These are phyloP conservation scores for Tilletia walkeri DNA, from an alignment of 1,284 basidiomycete genomes.

Conservation along the genomic window DNA sequence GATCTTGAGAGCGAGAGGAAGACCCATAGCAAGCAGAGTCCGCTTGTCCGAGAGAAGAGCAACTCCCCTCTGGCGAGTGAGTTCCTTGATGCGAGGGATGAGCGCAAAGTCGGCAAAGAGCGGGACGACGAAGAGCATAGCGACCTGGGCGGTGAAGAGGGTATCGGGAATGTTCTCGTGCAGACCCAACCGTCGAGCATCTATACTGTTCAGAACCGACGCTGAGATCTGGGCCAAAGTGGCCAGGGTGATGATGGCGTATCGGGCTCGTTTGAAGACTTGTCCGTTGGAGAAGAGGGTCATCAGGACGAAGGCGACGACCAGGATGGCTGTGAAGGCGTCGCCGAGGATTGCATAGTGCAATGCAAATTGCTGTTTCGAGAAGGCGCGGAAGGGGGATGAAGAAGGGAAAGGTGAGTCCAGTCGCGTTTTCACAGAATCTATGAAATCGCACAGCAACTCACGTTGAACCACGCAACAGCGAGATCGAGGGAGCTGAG, in stretches of 20 bases:
- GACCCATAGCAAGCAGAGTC: neutral
- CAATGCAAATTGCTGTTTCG: neutral
- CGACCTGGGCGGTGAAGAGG: slow-evolving; percentile 10
- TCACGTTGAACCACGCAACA: slow-evolving; percentile 13
- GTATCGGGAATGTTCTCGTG: slow-evolving; percentile 1
- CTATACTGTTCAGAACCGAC: slow-evolving; percentile 5
- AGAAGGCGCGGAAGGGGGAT: neutral
- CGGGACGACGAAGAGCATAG: slow-evolving; percentile 12
- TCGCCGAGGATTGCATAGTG: neutral
- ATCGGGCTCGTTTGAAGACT: neutral
- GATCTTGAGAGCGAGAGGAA: neutral
- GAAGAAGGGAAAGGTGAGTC: no score
- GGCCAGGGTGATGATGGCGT: neutral
- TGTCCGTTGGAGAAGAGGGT: neutral
- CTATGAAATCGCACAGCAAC: neutral
- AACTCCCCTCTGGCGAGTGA: neutral
- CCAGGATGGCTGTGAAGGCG: neutral
- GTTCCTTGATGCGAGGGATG: neutral
- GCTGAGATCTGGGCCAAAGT: neutral
- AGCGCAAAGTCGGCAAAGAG: slow-evolving; percentile 6
- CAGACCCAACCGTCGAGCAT: slow-evolving; percentile 1
- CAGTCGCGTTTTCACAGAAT: neutral
- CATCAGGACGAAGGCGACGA: neutral
- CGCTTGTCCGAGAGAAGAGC: neutral
- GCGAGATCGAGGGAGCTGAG: slow-evolving; percentile 13